Evolutionary conservation across 345 rosid genomes (phyloP).

Genomic region (Schrenkiella parvula): DNA sequence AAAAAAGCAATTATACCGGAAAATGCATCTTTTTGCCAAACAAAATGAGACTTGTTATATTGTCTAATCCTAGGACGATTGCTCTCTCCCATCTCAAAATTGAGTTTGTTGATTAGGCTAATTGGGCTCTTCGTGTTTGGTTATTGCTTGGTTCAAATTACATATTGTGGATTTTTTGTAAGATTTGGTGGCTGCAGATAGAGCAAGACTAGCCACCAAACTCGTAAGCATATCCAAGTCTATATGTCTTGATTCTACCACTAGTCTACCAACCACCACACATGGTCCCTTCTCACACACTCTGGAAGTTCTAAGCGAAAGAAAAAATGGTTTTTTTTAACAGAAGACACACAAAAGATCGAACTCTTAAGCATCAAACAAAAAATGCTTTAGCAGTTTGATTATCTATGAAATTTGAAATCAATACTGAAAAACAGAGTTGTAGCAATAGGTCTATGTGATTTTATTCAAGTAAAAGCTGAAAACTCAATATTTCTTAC

Average conservation of each 20-base stretch:
- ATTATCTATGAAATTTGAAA: background rate
- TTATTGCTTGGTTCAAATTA: background rate
- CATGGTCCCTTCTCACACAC: background rate
- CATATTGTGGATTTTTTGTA: background rate
- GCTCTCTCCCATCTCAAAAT: background rate
- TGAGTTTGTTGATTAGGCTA: background rate
- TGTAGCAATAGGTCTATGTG: background rate
- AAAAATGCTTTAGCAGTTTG: background rate
- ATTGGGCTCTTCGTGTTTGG: background rate
- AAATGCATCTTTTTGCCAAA: background rate
- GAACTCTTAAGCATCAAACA: background rate
- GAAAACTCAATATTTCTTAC: background rate
- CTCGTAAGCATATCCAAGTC: background rate
- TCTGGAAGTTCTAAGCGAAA: background rate
- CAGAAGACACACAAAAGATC: background rate
- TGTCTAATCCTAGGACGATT: background rate
- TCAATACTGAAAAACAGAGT: background rate
- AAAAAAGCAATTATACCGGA: background rate
- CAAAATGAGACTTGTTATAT: background rate
- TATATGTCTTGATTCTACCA: background rate
- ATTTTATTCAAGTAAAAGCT: background rate
- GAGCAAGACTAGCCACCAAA: background rate
- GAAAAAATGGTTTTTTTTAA: background rate
- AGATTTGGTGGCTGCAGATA: background rate
- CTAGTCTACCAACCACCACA: slow-evolving; percentile 1